These are phyloP conservation scores for Ophiocordyceps australis DNA, from an alignment of 2,329 filamentous ascomycete species.

Conservation along the genomic window DNA sequence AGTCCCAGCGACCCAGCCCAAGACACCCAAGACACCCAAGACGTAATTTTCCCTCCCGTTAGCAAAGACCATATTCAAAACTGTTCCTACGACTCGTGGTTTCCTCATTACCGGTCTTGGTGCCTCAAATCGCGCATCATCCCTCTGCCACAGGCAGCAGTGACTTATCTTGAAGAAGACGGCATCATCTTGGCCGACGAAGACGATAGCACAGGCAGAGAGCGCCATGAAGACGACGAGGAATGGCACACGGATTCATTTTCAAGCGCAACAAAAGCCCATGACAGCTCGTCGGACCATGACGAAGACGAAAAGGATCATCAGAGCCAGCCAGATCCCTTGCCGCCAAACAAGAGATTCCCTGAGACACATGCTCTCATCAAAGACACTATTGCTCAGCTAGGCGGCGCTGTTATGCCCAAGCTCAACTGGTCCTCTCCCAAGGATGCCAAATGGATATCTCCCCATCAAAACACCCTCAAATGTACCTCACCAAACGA, in stretches of 20 bases:
- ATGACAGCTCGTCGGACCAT: constrained; percentile 24
- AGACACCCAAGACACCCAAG: constrained; percentile 2
- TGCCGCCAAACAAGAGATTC: constrained; percentile 39
- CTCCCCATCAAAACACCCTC: constrained; percentile 67
- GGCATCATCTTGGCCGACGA: constrained; percentile 77
- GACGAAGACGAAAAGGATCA: constrained; percentile 38
- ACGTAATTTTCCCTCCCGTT: constrained; percentile 61
- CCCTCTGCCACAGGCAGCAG: constrained; percentile 54
- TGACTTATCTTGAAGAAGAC: constrained; percentile 79
- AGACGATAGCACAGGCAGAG: constrained; percentile 19
- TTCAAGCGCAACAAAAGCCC: constrained; percentile 1
- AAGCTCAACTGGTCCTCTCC: constrained; percentile 97
- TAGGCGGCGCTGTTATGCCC: constrained; percentile 74
- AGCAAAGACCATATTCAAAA: constrained; percentile 77
- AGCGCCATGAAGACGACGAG: constrained; percentile 31
- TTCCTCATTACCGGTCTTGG: constrained; percentile 61
- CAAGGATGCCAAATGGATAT: constrained; percentile 91
- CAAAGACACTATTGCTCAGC: constrained; percentile 56
- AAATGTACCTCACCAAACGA: constrained; percentile 82
- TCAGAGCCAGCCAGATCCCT: constrained; percentile 13
- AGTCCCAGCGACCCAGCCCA: no score
- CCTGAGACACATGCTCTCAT: constrained; percentile 61
- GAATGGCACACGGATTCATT: constrained; percentile 26
- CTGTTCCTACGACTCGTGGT: constrained; percentile 90
- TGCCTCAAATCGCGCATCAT: constrained; percentile 80